Percentiles rank a stretch among this genome's conserved stretches.
Conservation (phyloP, 441 rosid genomes). For the Syzygium syzygioides region DNA sequence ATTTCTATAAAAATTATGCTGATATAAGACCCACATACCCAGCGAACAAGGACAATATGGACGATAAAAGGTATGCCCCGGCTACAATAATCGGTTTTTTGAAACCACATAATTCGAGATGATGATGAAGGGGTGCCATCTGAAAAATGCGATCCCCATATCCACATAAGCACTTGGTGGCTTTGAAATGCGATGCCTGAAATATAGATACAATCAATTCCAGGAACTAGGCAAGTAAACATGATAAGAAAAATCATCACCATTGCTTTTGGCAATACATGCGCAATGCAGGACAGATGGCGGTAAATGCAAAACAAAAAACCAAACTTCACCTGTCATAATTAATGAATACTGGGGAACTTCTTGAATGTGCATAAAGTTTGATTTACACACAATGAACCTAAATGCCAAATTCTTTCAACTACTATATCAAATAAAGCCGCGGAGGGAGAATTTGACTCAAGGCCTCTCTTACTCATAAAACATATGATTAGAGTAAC, state of each 20-base stretch:
- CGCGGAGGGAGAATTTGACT: background rate
- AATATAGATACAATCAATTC: background rate
- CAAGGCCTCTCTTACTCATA: background rate
- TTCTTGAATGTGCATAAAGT: background rate
- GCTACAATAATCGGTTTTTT: conserved; percentile 66
- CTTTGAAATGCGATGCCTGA: conserved; percentile 48
- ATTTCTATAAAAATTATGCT: background rate
- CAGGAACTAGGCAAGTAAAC: background rate
- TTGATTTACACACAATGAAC: background rate
- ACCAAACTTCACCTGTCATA: background rate
- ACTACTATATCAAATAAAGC: background rate
- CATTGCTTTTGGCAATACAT: background rate
- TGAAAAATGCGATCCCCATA: conserved; percentile 40
- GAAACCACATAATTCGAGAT: conserved; percentile 50
- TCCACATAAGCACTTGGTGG: conserved; percentile 39
- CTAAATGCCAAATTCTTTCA: background rate
- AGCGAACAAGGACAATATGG: conserved; percentile 56
- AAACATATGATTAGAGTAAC: background rate
- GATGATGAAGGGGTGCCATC: conserved; percentile 67
- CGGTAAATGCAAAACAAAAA: background rate
- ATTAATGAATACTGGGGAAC: background rate
- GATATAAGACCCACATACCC: conserved; percentile 61
- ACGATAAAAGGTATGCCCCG: conserved; percentile 52
- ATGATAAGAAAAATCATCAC: background rate
- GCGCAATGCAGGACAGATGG: background rate